Base-by-base conservation (phyloP, 257 asterid genomes). In the Solanum clarkiae region DNA sequence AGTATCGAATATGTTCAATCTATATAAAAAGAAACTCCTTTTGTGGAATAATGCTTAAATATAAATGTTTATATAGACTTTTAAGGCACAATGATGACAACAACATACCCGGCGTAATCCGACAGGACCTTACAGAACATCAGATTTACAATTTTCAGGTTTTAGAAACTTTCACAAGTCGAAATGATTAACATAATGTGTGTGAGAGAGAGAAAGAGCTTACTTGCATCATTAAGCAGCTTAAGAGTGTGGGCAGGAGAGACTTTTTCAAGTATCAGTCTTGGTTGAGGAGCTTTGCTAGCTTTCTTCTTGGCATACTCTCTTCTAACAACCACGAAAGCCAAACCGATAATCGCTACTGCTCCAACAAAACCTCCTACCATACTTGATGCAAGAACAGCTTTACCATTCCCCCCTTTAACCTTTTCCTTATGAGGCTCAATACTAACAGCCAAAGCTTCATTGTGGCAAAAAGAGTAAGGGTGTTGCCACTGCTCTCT, bases 211-310 rank as follows among this genome's bases (percentile, higher is more conserved):
- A 22, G 11, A 55, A 60, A 62, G 49, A 10, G 57, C 95, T 86
- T 87, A 95, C 99, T 93, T 87, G 98, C 99, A 89, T 95, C 97
- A 86, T 91, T 90, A 84, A 95, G 99, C 88, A 95, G 90, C 95
- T 93, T 91, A 24, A 93, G 93, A 16, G 98, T 91, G 87, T 88
- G 86, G 2, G 86, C 98, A 54, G 95, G 94, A 12, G 96, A 90
- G 49, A 91, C 91, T 85, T 89, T 92, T 87, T 93, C 97, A 56
- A 91, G 85, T 5, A 93, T 88, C 82, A 88, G 80, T 70, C 84
- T 90, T n/a, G 93, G 86, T 45, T 57, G 91, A 81, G 93, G 86
- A 47, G 44, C 88, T 85, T 89, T 86, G 62, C 89, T 87, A 80
- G 24, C 65, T 63, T 84, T 84, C 89, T 87, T 44, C 88, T 88